Conservation (phyloP, 345 rosid species). For the Eucalyptus cloeziana region DNA sequence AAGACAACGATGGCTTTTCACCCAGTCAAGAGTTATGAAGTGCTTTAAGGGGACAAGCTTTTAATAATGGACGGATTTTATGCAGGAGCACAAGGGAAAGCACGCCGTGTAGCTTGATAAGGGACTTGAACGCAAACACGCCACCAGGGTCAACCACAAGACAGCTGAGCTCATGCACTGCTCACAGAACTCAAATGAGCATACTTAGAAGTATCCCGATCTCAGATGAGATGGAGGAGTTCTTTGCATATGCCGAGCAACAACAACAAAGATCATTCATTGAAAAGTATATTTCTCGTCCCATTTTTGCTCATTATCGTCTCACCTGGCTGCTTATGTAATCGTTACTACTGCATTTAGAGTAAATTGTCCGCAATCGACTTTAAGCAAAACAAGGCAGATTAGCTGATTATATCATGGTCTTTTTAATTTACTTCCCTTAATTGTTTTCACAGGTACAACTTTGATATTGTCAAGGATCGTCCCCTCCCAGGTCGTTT, state of each 20-base stretch:
- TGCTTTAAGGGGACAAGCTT: background rate
- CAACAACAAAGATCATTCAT: slow-evolving; percentile 34
- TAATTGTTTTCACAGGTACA: slow-evolving; percentile 23
- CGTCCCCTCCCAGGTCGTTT: slow-evolving; percentile 69
- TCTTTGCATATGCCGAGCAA: slow-evolving; percentile 51
- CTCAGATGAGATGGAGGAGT: slow-evolving; percentile 54
- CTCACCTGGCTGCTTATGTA: background rate
- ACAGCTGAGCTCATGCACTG: background rate
- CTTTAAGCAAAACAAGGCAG: background rate
- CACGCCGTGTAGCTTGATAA: slow-evolving; percentile 29
- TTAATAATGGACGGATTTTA: background rate
- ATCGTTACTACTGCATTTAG: background rate
- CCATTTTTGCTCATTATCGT: background rate
- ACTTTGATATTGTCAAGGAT: slow-evolving; percentile 66
- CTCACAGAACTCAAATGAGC: slow-evolving; percentile 7
- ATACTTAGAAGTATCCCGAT: slow-evolving; percentile 22
- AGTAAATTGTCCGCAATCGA: background rate
- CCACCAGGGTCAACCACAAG: slow-evolving; percentile 36
- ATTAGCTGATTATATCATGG: background rate
- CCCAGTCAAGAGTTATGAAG: background rate
- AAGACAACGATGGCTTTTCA: background rate
- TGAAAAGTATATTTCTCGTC: slow-evolving; percentile 32
- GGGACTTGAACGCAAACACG: slow-evolving; percentile 4
- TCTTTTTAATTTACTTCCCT: background rate
- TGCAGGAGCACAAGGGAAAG: slow-evolving; percentile 38